Evolutionary conservation across 768 basidiomycete species (phyloP), one percentile per base, ranked within the genome.

Genomic region (Lactarius quietus): DNA sequence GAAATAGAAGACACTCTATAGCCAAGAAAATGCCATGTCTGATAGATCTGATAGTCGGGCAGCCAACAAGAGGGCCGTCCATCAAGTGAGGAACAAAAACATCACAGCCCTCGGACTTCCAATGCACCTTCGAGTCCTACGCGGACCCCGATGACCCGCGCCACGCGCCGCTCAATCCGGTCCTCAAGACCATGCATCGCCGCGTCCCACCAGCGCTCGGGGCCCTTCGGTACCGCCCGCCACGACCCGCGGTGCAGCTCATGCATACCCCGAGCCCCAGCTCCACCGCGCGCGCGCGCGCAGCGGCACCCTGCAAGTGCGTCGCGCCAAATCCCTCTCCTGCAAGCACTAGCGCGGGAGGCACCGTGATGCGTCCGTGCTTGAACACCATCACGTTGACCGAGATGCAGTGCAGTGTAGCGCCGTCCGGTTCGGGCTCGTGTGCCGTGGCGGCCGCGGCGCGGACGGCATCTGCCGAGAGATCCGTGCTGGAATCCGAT

Each of bases 351-450:
- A 92, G 64, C 3, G 80, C 79, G 15, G 90, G 90, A 2, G 90
- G 90, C 61, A 90, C 80, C 23, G 88, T 91, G 66, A 92, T 86
- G 1, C 89, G 82, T 0, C 85, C 86, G 29, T 81, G 71, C 73
- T 92, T 92, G 81, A 85, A 90, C 71, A 87, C 89, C 28, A 83
- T 63, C 60, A 83, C 84, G 31, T 85, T 85, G 62, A 92, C 76
- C 57, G 82, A 78, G 65, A 91, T 72, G 65, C 88, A 88, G 73
- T 92, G 83, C 7, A 89, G 73, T 35, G 76, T 76, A 1, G 82
- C 81, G 51, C 85, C 87, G 67, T 88, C 87, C 0, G 77, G 75
- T 69, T 84, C 83, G 20, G 76, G 74, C 31, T 71, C 71, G 20
- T 60, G 17, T 45, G 56, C 3, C 10, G 10, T 36, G 51, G 59